These are phyloP conservation scores for Solanum hybrid DNA, from an alignment of 305 asterid genomes.

Conservation along the genomic window DNA sequence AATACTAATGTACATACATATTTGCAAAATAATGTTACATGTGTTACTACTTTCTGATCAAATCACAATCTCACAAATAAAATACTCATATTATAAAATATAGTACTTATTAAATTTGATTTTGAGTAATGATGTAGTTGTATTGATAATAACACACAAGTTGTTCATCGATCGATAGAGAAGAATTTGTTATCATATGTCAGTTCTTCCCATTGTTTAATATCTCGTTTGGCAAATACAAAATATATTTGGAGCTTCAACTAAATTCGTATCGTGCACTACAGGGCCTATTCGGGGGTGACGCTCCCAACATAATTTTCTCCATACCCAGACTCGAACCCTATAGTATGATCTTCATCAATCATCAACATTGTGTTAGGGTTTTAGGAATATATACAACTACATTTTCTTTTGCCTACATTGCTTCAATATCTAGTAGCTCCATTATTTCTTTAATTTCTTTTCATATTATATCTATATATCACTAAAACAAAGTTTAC, in stretches of 20 bases:
- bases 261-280: not conserved
- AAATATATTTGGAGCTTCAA: not conserved
- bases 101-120: not conserved
- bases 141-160: not conserved
- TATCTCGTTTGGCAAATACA: not conserved
- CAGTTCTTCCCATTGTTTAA: not conserved
- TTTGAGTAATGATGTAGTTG: not conserved
- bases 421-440: not conserved
- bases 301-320: not conserved
- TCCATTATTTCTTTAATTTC: not conserved
- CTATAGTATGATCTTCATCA: not conserved
- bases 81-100: too few species aligned
- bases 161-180: not conserved
- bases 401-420: too few species aligned
- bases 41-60: not conserved
- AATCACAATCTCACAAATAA: not conserved
- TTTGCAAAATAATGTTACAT: not conserved
- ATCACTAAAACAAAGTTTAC: too few species aligned
- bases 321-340: not conserved
- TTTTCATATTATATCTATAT: too few species aligned
- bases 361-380: not conserved
- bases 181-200: not conserved
- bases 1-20: not conserved
- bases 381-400: not conserved
- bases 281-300: rapidly evolving